A percentile compares a stretch with the other conserved stretches of the same genome.
These are phyloP conservation scores for Clarireedia hainanense DNA, from an alignment of 2,329 filamentous ascomycete species.

Conservation along the genomic window DNA sequence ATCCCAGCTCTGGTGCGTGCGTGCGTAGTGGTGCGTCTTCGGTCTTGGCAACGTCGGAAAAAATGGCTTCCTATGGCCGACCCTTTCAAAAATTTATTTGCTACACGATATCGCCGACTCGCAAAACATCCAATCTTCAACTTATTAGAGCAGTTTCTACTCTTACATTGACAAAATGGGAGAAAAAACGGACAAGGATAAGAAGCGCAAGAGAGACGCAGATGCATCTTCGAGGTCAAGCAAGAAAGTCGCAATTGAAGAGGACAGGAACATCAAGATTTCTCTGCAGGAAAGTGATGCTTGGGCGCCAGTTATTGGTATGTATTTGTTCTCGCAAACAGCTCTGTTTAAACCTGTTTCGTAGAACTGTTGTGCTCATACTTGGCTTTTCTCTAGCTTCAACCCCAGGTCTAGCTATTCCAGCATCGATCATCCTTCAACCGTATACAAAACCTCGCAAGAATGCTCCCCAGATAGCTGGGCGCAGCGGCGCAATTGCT, in stretches of 20 bases:
- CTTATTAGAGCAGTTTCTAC: no score
- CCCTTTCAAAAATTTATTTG: slow-evolving; percentile 4
- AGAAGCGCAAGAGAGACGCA: slow-evolving; percentile 47
- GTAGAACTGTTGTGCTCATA: no score
- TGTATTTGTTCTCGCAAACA: slow-evolving; percentile 7
- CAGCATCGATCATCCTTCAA: slow-evolving; percentile 25
- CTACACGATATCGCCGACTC: neutral
- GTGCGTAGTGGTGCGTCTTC: no score
- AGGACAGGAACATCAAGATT: slow-evolving; percentile 34
- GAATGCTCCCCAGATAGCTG: slow-evolving; percentile 18
- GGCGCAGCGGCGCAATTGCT: slow-evolving; percentile 22
- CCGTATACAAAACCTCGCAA: slow-evolving; percentile 27
- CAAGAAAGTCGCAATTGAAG: slow-evolving; percentile 43
- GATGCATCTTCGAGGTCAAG: slow-evolving; percentile 35
- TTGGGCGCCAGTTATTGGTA: slow-evolving; percentile 49
- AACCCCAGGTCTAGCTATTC: slow-evolving; percentile 28
- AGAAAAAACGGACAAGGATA: slow-evolving; percentile 22
- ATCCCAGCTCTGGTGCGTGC: neutral
- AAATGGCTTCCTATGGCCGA: slow-evolving; percentile 11
- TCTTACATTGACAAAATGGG: slow-evolving; percentile 18
- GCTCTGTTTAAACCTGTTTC: no score
- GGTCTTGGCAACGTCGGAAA: slow-evolving; percentile 5
- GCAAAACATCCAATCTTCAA: no score
- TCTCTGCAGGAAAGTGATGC: slow-evolving; percentile 38
- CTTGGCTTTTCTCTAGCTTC: slow-evolving; percentile 22